phyloP scores from a whole-genome alignment of 495 filamentous ascomycete species.

The Parachaetomium inaequale region DNA sequence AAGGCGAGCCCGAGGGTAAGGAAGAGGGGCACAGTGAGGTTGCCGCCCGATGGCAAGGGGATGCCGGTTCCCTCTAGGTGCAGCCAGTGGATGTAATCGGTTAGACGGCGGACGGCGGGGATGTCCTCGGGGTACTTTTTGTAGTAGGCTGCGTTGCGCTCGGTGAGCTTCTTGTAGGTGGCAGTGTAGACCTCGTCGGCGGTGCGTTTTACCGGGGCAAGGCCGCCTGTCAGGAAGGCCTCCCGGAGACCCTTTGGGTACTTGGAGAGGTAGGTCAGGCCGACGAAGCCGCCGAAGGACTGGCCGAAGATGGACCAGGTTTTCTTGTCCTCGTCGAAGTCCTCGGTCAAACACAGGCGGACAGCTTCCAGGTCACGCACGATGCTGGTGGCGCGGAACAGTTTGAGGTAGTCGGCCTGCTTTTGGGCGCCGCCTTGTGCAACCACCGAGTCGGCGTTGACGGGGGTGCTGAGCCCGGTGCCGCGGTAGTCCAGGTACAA shows the following conservation, averaged over 20 bases:
- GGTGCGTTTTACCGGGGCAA: constrained; percentile 67
- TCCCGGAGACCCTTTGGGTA: constrained; percentile 74
- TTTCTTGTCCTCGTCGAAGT: constrained; percentile 64
- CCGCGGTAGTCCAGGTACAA: constrained; percentile 86
- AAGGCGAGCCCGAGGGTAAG: constrained; percentile 72
- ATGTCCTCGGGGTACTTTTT: constrained; percentile 80
- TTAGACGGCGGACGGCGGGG: constrained; percentile 62
- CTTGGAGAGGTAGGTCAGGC: constrained; percentile 74
- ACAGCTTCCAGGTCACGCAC: constrained; percentile 88
- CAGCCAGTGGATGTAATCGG: constrained; percentile 56
- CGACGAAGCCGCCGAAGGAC: constrained; percentile 87
- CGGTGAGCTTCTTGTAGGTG: constrained; percentile 60
- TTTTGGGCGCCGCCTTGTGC: constrained; percentile 55
- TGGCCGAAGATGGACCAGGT: constrained; percentile 86
- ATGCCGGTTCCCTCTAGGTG: constrained; percentile 37
- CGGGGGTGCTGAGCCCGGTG: constrained; percentile 75
- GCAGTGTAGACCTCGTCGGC: constrained; percentile 73
- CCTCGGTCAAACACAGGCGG: constrained; percentile 63
- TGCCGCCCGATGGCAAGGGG: constrained; percentile 61
- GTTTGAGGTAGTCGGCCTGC: constrained; percentile 79
- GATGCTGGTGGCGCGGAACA: constrained; percentile 84
- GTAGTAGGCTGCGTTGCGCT: constrained; percentile 73
- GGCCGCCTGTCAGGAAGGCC: constrained; percentile 77
- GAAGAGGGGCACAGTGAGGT: constrained; percentile 65
- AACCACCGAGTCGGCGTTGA: constrained; percentile 67